Evolutionary conservation across 208 protist species (phyloP).

Genomic region (Strigomonas galati): DNA sequence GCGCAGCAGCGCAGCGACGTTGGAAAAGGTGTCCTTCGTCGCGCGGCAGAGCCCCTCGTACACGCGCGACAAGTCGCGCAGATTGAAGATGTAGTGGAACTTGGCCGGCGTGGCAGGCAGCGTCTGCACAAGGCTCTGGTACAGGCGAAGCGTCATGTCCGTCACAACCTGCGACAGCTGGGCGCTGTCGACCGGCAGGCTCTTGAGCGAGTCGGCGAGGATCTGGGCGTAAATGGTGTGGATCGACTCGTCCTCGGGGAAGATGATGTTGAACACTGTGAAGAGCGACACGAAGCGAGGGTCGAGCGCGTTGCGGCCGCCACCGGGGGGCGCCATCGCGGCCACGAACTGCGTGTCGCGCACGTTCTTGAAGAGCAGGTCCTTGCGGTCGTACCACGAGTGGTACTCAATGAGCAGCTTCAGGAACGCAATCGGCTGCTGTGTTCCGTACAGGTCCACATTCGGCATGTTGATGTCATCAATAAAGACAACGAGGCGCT

Average conservation of each 20-base stretch:
- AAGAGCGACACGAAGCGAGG: slow-evolving; percentile 98
- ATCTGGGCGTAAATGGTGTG: slow-evolving; percentile 97
- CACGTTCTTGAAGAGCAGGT: slow-evolving; percentile 96
- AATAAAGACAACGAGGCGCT: slow-evolving; percentile 96
- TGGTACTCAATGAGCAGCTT: slow-evolving; percentile 97
- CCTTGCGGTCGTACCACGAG: slow-evolving; percentile 97
- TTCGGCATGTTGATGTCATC: slow-evolving; percentile 99
- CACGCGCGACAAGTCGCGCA: slow-evolving; percentile 97
- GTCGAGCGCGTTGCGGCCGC: slow-evolving; percentile 96
- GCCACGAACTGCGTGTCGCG: slow-evolving; percentile 95
- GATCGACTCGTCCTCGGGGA: slow-evolving; percentile 95
- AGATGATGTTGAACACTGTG: slow-evolving; percentile 97
- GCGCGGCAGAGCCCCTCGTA: slow-evolving; percentile 97
- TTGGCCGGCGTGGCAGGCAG: slow-evolving; percentile 97
- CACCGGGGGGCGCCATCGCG: slow-evolving; percentile 97
- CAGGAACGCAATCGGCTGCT: slow-evolving; percentile 98
- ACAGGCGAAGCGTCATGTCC: slow-evolving; percentile 93
- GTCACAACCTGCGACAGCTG: slow-evolving; percentile 79
- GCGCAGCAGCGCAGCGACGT: slow-evolving; percentile 68
- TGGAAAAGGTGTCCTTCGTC: slow-evolving; percentile 90
- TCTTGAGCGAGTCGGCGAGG: slow-evolving; percentile 84
- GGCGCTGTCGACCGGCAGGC: slow-evolving; percentile 34
- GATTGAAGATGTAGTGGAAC: slow-evolving; percentile 99
- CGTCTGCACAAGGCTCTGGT: slow-evolving; percentile 79
- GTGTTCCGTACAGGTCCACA: slow-evolving; percentile 98